Conservation (phyloP, 495 filamentous ascomycete species). For the Terfezia boudieri region DNA sequence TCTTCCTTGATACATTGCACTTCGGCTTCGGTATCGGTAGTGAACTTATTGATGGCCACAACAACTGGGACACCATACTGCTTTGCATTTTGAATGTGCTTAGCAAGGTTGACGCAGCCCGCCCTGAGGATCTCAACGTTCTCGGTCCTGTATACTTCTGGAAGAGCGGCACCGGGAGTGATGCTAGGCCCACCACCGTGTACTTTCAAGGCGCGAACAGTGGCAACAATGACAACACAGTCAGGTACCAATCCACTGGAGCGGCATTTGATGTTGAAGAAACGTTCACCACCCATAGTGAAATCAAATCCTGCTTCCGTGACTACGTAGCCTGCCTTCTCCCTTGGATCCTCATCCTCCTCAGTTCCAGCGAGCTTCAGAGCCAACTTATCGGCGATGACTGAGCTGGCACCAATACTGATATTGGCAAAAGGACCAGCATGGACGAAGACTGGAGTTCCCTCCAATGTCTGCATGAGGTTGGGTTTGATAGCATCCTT, state of each 20-base stretch:
- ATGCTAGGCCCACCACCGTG: slow-evolving; percentile 91
- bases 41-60: slow-evolving; percentile 90
- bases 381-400: slow-evolving; percentile 84
- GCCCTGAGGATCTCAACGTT: slow-evolving; percentile 74
- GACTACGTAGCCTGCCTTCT: slow-evolving; percentile 83
- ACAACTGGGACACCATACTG: slow-evolving; percentile 86
- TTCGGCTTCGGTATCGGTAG: slow-evolving; percentile 83
- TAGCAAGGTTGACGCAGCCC: slow-evolving; percentile 81
- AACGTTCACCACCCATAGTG: slow-evolving; percentile 97
- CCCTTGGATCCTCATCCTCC: slow-evolving; percentile 64
- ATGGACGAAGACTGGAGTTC: slow-evolving; percentile 91
- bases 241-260: slow-evolving; percentile 82
- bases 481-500: slow-evolving; percentile 97
- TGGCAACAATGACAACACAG: slow-evolving; percentile 83
- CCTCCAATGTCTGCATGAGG: slow-evolving; percentile 93
- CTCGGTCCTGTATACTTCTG: slow-evolving; percentile 74
- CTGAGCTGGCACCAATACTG: slow-evolving; percentile 83
- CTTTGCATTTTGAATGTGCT: slow-evolving; percentile 76
- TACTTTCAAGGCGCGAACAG: slow-evolving; percentile 84
- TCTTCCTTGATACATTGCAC: slow-evolving; percentile 74
- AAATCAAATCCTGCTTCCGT: slow-evolving; percentile 98
- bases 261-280: slow-evolving; percentile 99
- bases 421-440: slow-evolving; percentile 97
- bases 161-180: slow-evolving; percentile 56
- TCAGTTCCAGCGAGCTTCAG: slow-evolving; percentile 92